phyloP scores from a whole-genome alignment of 805 yeast species.

The Starmerella floris region DNA sequence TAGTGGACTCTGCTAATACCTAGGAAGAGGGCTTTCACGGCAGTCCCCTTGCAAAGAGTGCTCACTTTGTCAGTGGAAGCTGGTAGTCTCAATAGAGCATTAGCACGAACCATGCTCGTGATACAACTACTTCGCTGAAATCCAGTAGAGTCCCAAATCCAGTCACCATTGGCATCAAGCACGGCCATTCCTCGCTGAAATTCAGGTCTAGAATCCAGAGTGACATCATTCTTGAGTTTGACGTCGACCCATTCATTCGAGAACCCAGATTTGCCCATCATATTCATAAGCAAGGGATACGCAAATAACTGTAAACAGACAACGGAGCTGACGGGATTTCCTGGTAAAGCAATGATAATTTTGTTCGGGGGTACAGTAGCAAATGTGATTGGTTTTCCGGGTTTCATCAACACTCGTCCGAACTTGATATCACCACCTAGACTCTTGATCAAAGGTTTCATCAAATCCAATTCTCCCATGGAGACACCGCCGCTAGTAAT shows the following conservation, averaged over 20 bases:
- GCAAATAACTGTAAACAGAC: constrained; percentile 39
- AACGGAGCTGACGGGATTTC: constrained; percentile 43
- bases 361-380: constrained; percentile 32
- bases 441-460: constrained; percentile 38
- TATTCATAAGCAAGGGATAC: constrained; percentile 31
- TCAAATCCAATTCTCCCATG: constrained; percentile 43
- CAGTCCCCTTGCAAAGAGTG: constrained; percentile 12
- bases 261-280: constrained; percentile 27
- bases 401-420: constrained; percentile 47
- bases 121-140: constrained; percentile 40
- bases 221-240: constrained; percentile 25
- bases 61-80: constrained; percentile 16
- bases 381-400: constrained; percentile 47
- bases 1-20: neutral
- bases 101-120: constrained; percentile 37
- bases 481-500: constrained; percentile 48
- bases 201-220: constrained; percentile 40
- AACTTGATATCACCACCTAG: constrained; percentile 37
- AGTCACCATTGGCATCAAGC: constrained; percentile 22
- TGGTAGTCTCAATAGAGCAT: constrained; percentile 36
- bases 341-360: constrained; percentile 40
- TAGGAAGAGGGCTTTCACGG: constrained; percentile 19
- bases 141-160: constrained; percentile 36
- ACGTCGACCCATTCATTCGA: constrained; percentile 30
- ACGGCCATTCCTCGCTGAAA: constrained; percentile 35